Percentiles rank a stretch among this genome's conserved stretches.
phyloP scores from a whole-genome alignment of 371 early-diverging fungal species.

The Coelomomyces lativittatus region DNA sequence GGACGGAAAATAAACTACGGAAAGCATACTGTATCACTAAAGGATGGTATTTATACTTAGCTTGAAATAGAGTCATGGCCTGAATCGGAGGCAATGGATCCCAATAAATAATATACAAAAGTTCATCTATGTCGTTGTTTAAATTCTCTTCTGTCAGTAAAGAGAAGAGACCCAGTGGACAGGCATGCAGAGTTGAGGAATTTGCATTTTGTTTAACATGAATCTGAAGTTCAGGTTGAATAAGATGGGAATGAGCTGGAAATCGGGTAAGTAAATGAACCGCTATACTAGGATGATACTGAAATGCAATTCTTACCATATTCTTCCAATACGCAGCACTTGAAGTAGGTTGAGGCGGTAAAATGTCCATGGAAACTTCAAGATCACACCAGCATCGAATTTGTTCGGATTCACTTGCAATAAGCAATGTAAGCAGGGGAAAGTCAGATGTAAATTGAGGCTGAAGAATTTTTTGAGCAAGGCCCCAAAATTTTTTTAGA shows the following conservation, averaged over 20 bases:
- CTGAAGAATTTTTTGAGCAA: too few species aligned
- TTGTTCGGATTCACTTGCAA: too few species aligned
- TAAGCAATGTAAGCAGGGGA: too few species aligned
- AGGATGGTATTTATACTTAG: conserved; percentile 50
- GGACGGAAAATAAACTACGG: conserved; percentile 68
- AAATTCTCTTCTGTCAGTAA: not conserved
- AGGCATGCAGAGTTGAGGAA: not conserved
- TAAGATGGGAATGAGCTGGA: too few species aligned
- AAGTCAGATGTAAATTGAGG: too few species aligned
- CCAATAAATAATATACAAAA: conserved; percentile 69
- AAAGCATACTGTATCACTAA: conserved; percentile 82
- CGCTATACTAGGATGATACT: too few species aligned
- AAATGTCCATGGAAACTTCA: too few species aligned
- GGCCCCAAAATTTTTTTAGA: not conserved
- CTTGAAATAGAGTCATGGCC: conserved; percentile 58
- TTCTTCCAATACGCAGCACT: too few species aligned
- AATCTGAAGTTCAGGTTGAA: conserved; percentile 1
- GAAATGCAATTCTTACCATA: too few species aligned
- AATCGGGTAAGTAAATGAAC: too few species aligned
- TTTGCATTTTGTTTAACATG: not conserved
- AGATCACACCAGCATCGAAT: too few species aligned
- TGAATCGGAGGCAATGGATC: conserved; percentile 77
- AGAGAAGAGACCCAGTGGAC: not conserved
- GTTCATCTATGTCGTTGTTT: not conserved
- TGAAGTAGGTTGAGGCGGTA: too few species aligned